Conservation (phyloP, 2,329 filamentous ascomycete genomes). For the Cladobotryum protrusum region DNA sequence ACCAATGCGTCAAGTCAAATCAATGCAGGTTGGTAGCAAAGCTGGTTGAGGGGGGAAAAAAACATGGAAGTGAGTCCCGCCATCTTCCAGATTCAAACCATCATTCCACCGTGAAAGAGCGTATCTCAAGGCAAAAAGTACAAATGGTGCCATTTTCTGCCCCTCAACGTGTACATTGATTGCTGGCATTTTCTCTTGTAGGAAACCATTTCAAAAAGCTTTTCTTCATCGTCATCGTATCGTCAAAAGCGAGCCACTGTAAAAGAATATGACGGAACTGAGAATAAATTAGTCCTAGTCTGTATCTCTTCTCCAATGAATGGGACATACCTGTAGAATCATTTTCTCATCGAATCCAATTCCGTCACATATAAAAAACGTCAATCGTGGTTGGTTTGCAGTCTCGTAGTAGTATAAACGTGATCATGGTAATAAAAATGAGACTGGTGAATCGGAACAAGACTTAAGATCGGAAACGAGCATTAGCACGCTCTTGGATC, state of each 20-base stretch:
- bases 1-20: constrained; percentile 2
- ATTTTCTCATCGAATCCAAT: constrained; percentile 3
- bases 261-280: background rate
- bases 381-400: constrained; percentile 9
- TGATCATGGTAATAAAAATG: constrained; percentile 14
- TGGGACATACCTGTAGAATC: constrained; percentile 1
- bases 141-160: background rate
- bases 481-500: constrained; percentile 59
- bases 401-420: constrained; percentile 15
- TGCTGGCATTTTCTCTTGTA: no score
- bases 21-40: constrained; percentile 3
- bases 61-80: constrained; percentile 9
- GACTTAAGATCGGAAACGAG: constrained; percentile 27
- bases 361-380: background rate
- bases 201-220: no score
- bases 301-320: background rate
- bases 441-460: constrained; percentile 7
- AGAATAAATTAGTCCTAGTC: background rate
- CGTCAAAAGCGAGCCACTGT: no score
- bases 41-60: constrained; percentile 5
- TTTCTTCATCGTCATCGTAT: no score
- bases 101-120: constrained; percentile 1
- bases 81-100: constrained; percentile 7
- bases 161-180: background rate
- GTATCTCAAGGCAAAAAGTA: background rate